Base-by-base conservation (phyloP, 1,284 basidiomycete species). In the Sporisorium sorghi region DNA sequence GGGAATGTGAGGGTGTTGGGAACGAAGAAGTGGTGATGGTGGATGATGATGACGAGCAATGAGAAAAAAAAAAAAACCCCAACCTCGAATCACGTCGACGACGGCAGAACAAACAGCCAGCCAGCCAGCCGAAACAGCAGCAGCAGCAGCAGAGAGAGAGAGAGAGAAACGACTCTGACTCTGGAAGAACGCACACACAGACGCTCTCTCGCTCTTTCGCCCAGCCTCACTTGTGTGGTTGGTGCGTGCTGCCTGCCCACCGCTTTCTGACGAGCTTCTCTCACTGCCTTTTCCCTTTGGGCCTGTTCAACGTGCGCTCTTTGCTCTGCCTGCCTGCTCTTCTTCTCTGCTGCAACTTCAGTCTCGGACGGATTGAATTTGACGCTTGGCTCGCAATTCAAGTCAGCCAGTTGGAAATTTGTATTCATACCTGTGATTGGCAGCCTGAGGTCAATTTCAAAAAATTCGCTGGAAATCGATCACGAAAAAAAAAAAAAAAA, bases 391-490 rank as follows among this genome's bases (percentile, higher is more conserved):
- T 40, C 19, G 37, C 7, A 40, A 15, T 19, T 40, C 2, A 40
- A 40, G 5, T 40, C 37, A 40, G n/a, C n/a, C 14, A 40, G 37
- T 19, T 4, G 35, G 15, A 4, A 8, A 9, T 19, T 19, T 40
- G 14, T 40, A 40, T 40, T 40, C n/a, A 19, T 7, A 10, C 14
- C n/a, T 8, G 37, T 8, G 10, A 14, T 1, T 15, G 1, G n/a
- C 37, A 19, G 37, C n/a, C 37, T 40, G 5, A 9, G 10, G 9
- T 40, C n/a, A n/a, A 19, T 19, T 30, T 4, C 6, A 5, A 26
- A 11, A 33, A 9, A 6, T 30, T 17, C 11, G n/a, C n/a, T n/a
- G n/a, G n/a, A 59, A 59, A 69, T 60, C 67, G 67, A 70, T 70
- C 67, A 70, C 67, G 49, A 64, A 56, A n/a, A 35, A n/a, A 39